These are phyloP conservation scores for Talaromyces liani DNA, from an alignment of 495 filamentous ascomycete species.

Conservation along the genomic window DNA sequence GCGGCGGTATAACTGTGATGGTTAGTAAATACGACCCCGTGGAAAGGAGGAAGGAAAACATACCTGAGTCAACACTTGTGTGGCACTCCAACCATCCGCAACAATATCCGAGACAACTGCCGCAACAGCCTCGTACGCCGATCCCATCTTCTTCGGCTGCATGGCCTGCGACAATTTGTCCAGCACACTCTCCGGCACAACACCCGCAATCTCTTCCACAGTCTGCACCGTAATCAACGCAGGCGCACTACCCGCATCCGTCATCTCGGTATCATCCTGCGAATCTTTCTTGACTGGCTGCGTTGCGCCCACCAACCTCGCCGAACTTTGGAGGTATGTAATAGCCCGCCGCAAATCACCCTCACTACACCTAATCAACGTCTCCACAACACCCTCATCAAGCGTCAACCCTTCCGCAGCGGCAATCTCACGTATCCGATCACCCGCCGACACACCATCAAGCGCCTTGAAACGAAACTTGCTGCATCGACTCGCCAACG, in stretches of 20 bases:
- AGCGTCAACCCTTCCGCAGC: conserved; percentile 62
- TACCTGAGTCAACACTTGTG: conserved; percentile 75
- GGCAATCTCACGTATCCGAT: conserved; percentile 73
- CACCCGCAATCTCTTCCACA: conserved; percentile 93
- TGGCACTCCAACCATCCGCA: conserved; percentile 97
- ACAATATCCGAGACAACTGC: conserved; percentile 81
- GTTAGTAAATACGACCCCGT: neutral
- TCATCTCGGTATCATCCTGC: conserved; percentile 45
- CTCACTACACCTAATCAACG: conserved; percentile 79
- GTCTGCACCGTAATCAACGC: conserved; percentile 62
- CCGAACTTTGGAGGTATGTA: conserved; percentile 89
- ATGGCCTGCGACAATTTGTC: conserved; percentile 66
- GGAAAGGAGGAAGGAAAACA: conserved; percentile 13
- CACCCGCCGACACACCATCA: conserved; percentile 72
- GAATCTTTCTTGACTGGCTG: conserved; percentile 27
- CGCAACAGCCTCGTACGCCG: conserved; percentile 65
- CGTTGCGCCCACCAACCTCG: conserved; percentile 63
- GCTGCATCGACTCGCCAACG: conserved; percentile 79
- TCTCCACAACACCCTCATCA: conserved; percentile 72
- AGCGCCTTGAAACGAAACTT: conserved; percentile 98
- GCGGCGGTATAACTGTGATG: conserved; percentile 66
- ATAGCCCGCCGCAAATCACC: conserved; percentile 94
- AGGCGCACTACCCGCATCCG: conserved; percentile 24
- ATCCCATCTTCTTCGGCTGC: conserved; percentile 57
- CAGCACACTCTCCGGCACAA: conserved; percentile 72